Conservation (phyloP, 1,284 basidiomycete species). For the Naganishia liquefaciens region DNA sequence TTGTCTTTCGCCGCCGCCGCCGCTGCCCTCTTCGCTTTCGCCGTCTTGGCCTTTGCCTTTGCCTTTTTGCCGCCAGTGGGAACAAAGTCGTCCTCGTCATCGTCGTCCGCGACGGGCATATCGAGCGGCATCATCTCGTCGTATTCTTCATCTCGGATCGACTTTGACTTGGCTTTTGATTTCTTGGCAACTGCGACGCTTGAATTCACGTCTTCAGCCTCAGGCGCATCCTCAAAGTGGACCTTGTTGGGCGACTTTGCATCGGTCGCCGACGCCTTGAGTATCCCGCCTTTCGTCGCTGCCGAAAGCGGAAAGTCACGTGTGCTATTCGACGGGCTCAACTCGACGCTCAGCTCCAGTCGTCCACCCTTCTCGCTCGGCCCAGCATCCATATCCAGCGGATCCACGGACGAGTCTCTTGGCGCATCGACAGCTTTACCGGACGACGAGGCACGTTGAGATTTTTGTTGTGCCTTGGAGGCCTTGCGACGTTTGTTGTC, state of each 20-base stretch:
- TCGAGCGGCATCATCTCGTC: background rate
- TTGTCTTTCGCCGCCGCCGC: conserved; percentile 20
- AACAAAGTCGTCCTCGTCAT: conserved; percentile 31
- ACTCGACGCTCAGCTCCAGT: conserved; percentile 22
- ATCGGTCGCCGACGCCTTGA: background rate
- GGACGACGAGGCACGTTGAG: background rate
- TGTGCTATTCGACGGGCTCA: conserved; percentile 12
- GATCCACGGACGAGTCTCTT: conserved; percentile 25
- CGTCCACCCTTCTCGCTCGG: conserved; percentile 2
- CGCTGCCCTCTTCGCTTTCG: conserved; percentile 30
- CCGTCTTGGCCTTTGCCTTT: conserved; percentile 24
- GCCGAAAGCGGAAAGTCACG: background rate
- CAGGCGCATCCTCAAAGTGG: conserved; percentile 7
- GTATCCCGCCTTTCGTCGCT: background rate
- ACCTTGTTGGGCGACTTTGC: conserved; percentile 13
- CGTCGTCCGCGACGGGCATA: conserved; percentile 13
- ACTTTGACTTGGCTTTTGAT: conserved; percentile 1
- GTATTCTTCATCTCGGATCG: conserved; percentile 8
- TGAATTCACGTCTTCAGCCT: background rate
- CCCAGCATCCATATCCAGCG: conserved; percentile 22
- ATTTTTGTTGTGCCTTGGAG: background rate
- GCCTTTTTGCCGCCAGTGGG: conserved; percentile 18
- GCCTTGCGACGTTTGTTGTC: conserved; percentile 18
- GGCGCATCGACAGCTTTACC: background rate
- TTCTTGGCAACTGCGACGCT: background rate